phyloP scores from a whole-genome alignment of 108 stramenopile species.

The Fragilaria crotonensis region DNA sequence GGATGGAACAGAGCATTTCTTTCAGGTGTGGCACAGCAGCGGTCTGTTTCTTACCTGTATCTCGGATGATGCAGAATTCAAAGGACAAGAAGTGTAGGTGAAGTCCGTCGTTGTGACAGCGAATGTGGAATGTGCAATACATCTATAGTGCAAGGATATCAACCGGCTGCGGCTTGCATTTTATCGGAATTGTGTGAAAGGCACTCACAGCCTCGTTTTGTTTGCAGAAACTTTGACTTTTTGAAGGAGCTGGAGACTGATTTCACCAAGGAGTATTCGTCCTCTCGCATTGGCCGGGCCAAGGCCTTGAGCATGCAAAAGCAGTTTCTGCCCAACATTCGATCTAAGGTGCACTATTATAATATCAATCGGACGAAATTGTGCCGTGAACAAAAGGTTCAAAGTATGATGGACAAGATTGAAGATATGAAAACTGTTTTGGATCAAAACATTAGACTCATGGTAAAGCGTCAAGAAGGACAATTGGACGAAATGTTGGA shows the following conservation, averaged over 20 bases:
- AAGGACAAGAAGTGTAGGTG: slow-evolving; percentile 48
- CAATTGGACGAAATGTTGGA: slow-evolving; percentile 40
- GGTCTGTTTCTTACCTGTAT: slow-evolving; percentile 58
- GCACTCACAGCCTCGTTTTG: slow-evolving; percentile 21
- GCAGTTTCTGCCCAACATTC: slow-evolving; percentile 38
- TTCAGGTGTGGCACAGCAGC: slow-evolving; percentile 51
- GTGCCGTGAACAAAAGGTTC: slow-evolving; percentile 32
- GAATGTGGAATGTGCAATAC: too few relatives aligned
- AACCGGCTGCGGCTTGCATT: too few relatives aligned
- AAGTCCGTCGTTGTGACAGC: too few relatives aligned
- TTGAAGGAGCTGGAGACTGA: slow-evolving; percentile 47
- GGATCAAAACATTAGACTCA: slow-evolving; percentile 52
- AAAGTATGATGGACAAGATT: slow-evolving; percentile 32
- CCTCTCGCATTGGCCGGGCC: slow-evolving; percentile 39
- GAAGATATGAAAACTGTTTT: slow-evolving; percentile 66
- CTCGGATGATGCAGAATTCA: slow-evolving; percentile 48
- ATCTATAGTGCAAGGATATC: too few relatives aligned
- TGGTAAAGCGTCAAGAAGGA: slow-evolving; percentile 43
- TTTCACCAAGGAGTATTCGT: slow-evolving; percentile 31
- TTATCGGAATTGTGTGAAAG: neutral
- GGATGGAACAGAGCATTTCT: slow-evolving; percentile 50
- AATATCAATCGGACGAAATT: slow-evolving; percentile 51
- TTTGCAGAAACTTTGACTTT: slow-evolving; percentile 53
- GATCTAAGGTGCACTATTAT: slow-evolving; percentile 62
- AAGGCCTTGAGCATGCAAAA: slow-evolving; percentile 70